phyloP scores from a whole-genome alignment of 768 basidiomycete genomes.

The Tylopilus rubrobrunneus region DNA sequence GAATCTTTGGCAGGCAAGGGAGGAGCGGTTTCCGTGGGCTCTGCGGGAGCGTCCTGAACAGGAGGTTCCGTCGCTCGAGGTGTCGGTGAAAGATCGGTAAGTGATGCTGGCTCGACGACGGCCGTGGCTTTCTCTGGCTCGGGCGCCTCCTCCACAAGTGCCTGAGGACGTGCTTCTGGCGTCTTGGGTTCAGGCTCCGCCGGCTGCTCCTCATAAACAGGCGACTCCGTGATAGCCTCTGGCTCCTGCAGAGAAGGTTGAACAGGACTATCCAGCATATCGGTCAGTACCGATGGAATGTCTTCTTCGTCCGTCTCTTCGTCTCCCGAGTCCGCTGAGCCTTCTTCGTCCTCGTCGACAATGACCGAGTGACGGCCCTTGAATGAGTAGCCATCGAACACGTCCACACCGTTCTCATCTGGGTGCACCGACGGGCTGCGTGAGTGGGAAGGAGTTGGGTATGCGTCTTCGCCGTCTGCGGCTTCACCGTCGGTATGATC shows the following conservation, averaged over 20 bases:
- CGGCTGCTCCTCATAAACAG: constrained; percentile 28
- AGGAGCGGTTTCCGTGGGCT: constrained; percentile 23
- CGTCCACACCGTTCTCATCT: constrained; percentile 52
- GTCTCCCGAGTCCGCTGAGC: constrained; percentile 32
- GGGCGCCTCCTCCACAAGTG: constrained; percentile 29
- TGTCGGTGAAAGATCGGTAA: constrained; percentile 14
- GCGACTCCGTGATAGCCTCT: constrained; percentile 35
- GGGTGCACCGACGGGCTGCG: constrained; percentile 67
- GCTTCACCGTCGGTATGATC: constrained; percentile 64
- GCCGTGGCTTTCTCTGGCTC: constrained; percentile 12
- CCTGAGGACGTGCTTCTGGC: constrained; percentile 37
- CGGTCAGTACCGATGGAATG: constrained; percentile 21
- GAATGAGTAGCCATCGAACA: constrained; percentile 94
- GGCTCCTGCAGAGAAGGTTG: constrained; percentile 26
- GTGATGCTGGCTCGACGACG: constrained; percentile 15
- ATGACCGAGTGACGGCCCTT: constrained; percentile 81
- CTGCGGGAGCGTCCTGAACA: constrained; percentile 1
- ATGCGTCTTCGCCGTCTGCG: constrained; percentile 72
- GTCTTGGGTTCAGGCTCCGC: constrained; percentile 68
- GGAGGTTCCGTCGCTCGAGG: constrained; percentile 14
- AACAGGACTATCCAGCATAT: constrained; percentile 19
- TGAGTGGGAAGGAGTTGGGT: constrained; percentile 74
- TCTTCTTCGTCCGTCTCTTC: constrained; percentile 38
- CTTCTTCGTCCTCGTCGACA: constrained; percentile 56
- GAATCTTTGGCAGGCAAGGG: constrained; percentile 30